Evolutionary conservation across 2,329 filamentous ascomycete genomes (phyloP), one percentile per base, ranked within the genome.

Genomic region (Fusarium anthophilum): DNA sequence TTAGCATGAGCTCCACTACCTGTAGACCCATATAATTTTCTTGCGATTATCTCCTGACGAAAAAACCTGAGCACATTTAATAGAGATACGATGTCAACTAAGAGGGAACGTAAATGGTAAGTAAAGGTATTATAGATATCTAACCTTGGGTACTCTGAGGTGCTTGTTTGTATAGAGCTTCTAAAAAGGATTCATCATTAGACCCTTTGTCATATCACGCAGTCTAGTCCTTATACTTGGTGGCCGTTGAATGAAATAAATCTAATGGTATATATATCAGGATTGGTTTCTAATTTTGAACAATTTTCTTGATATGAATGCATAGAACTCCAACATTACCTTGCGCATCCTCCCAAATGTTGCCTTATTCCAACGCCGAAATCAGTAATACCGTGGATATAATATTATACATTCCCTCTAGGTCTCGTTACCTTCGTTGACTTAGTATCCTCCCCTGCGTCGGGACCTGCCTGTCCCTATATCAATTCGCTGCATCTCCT

Each of bases 401-500:
- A 57, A 53, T 76, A 79, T 24, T 74, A 38, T 79, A 78, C 77
- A 79, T 73, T 59, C 63, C 63, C 53, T 73, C 58, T 72, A 63
- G 64, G 50, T 57, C 59, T 70, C 64, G 50, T 78, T 70, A 45
- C 66, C 70, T 67, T 72, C 56, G 51, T 70, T 69, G 44, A 48
- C 55, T 82, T 65, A 85, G 69, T 84, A 85, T 30, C 83, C 84
- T 38, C 84, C 83, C 59, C 87, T 86, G 50, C 89, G 83, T 76
- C 88, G 84, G 32, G 88, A 87, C 66, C 90, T 84, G 8, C 90
- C 90, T 30, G 84, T 84, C n/a, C 91, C 91, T 73, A 92, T 88
- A 76, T 92, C 90, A 70, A 92, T 92, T 54, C 86, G 85, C 76
- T 87, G 90, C 86, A 95, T 88, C 82, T 95, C 93, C 72, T 94